phyloP scores from a whole-genome alignment of 768 basidiomycete species.

The Lyophyllum decastes region DNA sequence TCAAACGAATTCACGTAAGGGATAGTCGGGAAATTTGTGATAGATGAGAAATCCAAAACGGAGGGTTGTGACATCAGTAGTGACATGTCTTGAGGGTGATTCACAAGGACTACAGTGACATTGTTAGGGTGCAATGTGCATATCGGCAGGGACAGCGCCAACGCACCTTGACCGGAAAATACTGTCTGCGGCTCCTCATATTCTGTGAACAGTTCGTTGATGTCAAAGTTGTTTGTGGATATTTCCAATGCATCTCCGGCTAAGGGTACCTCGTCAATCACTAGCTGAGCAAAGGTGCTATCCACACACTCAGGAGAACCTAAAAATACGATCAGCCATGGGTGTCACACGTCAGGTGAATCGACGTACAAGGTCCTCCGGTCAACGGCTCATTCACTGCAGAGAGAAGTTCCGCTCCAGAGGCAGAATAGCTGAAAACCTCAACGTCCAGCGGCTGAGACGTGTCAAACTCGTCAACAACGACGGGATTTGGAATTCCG shows the following conservation, averaged over 20 bases:
- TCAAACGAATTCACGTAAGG: not conserved
- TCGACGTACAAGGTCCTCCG: not conserved
- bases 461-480: slow-evolving; percentile 20
- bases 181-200: not conserved
- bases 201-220: slow-evolving; percentile 9
- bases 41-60: not conserved
- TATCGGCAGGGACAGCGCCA: not conserved
- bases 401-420: not conserved
- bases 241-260: not conserved
- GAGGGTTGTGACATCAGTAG: not conserved
- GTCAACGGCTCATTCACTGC: not conserved
- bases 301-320: not conserved
- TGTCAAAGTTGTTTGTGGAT: slow-evolving; percentile 1
- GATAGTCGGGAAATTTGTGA: slow-evolving; percentile 2
- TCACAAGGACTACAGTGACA: not conserved
- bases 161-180: not conserved
- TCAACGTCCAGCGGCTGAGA: slow-evolving; percentile 10
- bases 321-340: not conserved
- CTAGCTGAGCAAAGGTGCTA: not conserved
- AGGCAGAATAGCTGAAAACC: slow-evolving; percentile 4
- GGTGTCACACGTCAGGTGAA: too few species aligned
- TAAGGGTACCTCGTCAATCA: not conserved
- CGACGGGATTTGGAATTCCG: slow-evolving; percentile 25
- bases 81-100: not conserved
- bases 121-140: not conserved